Evolutionary conservation across 2,329 filamentous ascomycete species (phyloP), one percentile per base, ranked within the genome.

Genomic region (Beauveria medogensis): DNA sequence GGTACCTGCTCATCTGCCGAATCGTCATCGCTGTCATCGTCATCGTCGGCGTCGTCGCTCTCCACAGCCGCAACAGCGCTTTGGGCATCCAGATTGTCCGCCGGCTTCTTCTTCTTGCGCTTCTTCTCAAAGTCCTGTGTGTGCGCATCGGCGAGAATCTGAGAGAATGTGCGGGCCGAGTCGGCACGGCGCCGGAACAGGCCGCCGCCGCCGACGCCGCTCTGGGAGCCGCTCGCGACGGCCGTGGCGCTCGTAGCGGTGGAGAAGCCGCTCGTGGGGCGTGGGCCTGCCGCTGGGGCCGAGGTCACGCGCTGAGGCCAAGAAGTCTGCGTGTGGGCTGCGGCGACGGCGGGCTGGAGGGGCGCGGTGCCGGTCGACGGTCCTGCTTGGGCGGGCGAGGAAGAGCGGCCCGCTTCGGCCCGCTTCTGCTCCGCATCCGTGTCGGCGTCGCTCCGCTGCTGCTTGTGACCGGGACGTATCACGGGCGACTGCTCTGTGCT

Each of bases 61-160:
- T 68, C 66, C 12, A 66, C 65, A 18, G 64, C 61, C 10, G 67
- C 64, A 1, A 58, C 63, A 0, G 58, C 57, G 26, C 41, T 30
- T 9, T 62, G 64, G 12, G 16, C 26, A 40, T 44, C 56, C 12
- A 43, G 8, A 5, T 34, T 34, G 12, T 28, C 46, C 3, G 20
- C 18, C 20, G 14, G 37, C 16, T 10, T 3, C 41, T 30, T 47
- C 0, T 64, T 67, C 66, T 71, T 74, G 64, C 84, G 82, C 71
- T 85, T 89, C 77, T 94, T 89, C 74, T 95, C 90, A 71, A 97
- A 97, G 74, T 97, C 93, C 72, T 96, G 89, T 63, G 84, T 88
- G 72, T 97, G 94, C 6, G 93, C 93, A 63, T 87, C 82, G 4
- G 91, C 89, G 66, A 97, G 80, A n/a, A 92, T 85, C 16, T 81